A percentile compares a stretch with the other conserved stretches of the same genome.
Conservation (phyloP, 2,329 filamentous ascomycete species). For the Alternaria infectoria region DNA sequence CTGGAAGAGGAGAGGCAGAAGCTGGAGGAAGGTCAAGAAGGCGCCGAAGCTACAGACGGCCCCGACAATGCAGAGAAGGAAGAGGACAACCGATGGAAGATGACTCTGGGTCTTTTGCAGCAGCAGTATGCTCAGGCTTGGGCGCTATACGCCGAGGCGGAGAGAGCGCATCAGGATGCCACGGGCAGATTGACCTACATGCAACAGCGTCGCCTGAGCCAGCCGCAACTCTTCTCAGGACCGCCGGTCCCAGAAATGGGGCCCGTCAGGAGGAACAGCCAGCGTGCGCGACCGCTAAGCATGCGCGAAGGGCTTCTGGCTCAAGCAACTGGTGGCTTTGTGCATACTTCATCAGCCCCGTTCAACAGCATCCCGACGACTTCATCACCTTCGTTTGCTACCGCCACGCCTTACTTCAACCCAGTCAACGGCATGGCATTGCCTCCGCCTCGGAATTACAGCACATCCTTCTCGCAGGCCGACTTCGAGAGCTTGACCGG, state of each 20-base stretch:
- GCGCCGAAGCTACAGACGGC: conserved; percentile 47
- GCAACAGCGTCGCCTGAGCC: conserved; percentile 47
- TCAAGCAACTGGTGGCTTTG: conserved; percentile 41
- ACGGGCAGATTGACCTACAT: conserved; percentile 51
- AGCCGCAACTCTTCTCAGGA: conserved; percentile 48
- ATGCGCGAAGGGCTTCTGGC: conserved; percentile 45
- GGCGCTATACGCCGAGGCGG: conserved; percentile 43
- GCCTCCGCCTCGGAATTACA: conserved; percentile 37
- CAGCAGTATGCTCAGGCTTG: conserved; percentile 51
- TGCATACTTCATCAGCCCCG: conserved; percentile 47
- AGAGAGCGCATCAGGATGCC: conserved; percentile 48
- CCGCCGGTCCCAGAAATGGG: conserved; percentile 37
- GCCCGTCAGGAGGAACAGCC: conserved; percentile 49
- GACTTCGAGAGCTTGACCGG: conserved; percentile 67
- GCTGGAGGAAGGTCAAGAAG: conserved; percentile 51
- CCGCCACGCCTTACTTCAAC: conserved; percentile 60
- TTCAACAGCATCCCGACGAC: conserved; percentile 57
- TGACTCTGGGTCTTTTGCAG: conserved; percentile 61
- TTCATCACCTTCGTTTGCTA: conserved; percentile 60
- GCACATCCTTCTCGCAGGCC: conserved; percentile 61
- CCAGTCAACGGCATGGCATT: conserved; percentile 68
- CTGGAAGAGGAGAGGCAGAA: conserved; percentile 74
- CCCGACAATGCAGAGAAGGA: conserved; percentile 51
- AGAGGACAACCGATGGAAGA: conserved; percentile 64
- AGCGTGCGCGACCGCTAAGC: conserved; percentile 48